Percentiles rank a stretch among this genome's conserved stretches.
These are phyloP conservation scores for Cephaloascus albidus DNA, from an alignment of 805 yeast species.

Conservation along the genomic window DNA sequence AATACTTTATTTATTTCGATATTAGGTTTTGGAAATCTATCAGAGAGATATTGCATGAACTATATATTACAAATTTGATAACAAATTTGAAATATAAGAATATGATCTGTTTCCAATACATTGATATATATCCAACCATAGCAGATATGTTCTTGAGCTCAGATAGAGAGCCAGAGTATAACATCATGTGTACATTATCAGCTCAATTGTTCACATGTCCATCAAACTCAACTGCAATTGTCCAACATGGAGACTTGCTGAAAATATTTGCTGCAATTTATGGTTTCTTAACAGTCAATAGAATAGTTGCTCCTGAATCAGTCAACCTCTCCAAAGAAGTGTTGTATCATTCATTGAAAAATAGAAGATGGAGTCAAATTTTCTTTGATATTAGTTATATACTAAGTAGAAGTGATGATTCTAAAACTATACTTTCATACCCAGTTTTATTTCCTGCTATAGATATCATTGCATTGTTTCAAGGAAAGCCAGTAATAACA, in stretches of 20 bases:
- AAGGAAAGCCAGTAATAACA: conserved; percentile 65
- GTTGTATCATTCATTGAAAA: conserved; percentile 43
- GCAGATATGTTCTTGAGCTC: conserved; percentile 59
- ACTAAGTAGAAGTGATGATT: conserved; percentile 56
- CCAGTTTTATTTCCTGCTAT: conserved; percentile 49
- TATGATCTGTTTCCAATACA: conserved; percentile 67
- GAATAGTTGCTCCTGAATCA: conserved; percentile 33
- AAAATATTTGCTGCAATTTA: conserved; percentile 54
- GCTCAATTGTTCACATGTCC: conserved; percentile 91
- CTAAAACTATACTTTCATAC: conserved; percentile 31
- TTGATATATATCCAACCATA: conserved; percentile 71
- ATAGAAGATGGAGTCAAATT: conserved; percentile 69
- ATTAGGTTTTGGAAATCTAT: conserved; percentile 61
- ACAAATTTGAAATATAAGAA: conserved; percentile 48
- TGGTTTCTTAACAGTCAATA: conserved; percentile 50
- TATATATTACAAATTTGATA: conserved; percentile 56
- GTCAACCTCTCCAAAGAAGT: conserved; percentile 26
- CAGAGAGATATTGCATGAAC: conserved; percentile 48
- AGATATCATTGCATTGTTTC: conserved; percentile 60
- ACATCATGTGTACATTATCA: conserved; percentile 63
- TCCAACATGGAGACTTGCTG: conserved; percentile 55
- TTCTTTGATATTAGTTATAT: conserved; percentile 75
- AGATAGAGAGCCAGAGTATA: conserved; percentile 86
- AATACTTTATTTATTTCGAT: conserved; percentile 56
- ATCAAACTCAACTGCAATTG: conserved; percentile 56